Evolutionary conservation across 2,329 filamentous ascomycete genomes (phyloP), one percentile per base, ranked within the genome.

Genomic region (Sporothrix luriei): DNA sequence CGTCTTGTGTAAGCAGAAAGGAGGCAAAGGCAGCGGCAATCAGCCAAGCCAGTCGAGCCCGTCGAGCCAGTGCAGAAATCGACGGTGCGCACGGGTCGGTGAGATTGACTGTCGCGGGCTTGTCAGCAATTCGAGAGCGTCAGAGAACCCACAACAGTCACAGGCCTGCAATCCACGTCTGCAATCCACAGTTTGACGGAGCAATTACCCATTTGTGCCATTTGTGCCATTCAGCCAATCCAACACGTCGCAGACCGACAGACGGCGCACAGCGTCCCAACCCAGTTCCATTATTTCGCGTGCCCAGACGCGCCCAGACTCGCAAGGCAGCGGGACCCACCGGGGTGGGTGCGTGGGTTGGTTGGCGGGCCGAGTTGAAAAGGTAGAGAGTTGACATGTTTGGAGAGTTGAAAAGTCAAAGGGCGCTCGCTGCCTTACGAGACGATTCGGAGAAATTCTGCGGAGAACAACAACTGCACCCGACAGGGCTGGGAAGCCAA

Each of bases 1-100:
- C 2, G 4, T 64, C 48, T 64, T 64, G 21, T 26, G 46, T 64
- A 64, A 64, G 61, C 61, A 49, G 61, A 49, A 59, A 59, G 38
- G 55, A 38, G 33, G 55, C 19, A 29, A 48, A 9, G 48, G 24
- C 4, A 29, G n/a, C n/a, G n/a, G n/a, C n/a, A n/a, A n/a, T n/a
- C n/a, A n/a, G n/a, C n/a, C n/a, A n/a, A n/a, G n/a, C n/a, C n/a
- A n/a, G n/a, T n/a, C n/a, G n/a, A n/a, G n/a, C n/a, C n/a, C n/a
- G n/a, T n/a, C n/a, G n/a, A n/a, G n/a, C n/a, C n/a, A n/a, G n/a
- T n/a, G n/a, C n/a, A n/a, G n/a, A n/a, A n/a, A n/a, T n/a, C n/a
- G n/a, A n/a, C n/a, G n/a, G n/a, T n/a, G n/a, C 33, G 33, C 14
- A 21, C 51, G 59, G 59, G 43, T 49, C 61, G 59, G 59, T 64